A percentile compares a stretch with the other conserved stretches of the same genome.
Evolutionary conservation across 2,329 filamentous ascomycete species (phyloP).

Genomic region (Xylaria sp.): DNA sequence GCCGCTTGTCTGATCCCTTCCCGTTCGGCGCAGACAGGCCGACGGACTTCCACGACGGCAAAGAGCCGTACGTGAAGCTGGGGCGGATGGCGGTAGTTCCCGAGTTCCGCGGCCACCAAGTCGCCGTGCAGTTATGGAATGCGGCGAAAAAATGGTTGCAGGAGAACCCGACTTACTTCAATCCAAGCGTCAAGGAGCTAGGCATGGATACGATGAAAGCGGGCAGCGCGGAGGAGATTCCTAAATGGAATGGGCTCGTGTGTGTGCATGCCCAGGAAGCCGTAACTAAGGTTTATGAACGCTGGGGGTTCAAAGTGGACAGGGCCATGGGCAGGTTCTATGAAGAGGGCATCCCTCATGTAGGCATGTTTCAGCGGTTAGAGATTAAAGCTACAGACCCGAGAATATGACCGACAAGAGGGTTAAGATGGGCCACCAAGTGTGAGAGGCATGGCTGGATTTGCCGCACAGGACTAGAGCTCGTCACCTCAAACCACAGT

Average conservation of each 20-base stretch:
- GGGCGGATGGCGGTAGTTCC: conserved; percentile 78
- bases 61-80: conserved; percentile 84
- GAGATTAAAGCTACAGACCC: conserved; percentile 46
- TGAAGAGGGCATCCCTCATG: conserved; percentile 86
- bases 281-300: conserved; percentile 73
- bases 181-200: conserved; percentile 59
- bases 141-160: conserved; percentile 75
- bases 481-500: neutral
- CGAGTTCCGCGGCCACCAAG: conserved; percentile 71
- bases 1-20: conserved; percentile 40
- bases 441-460: conserved; percentile 3
- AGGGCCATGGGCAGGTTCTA: conserved; percentile 79
- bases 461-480: neutral
- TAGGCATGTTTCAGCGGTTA: conserved; percentile 79
- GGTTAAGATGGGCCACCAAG: neutral
- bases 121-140: conserved; percentile 74
- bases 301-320: conserved; percentile 79
- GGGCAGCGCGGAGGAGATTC: conserved; percentile 55
- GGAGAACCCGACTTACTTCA: conserved; percentile 67
- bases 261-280: conserved; percentile 82
- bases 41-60: conserved; percentile 66
- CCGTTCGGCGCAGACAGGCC: conserved; percentile 54
- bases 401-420: conserved; percentile 31
- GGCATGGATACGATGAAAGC: conserved; percentile 58
- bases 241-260: conserved; percentile 78